phyloP scores from a whole-genome alignment of 257 asterid species.

The Scutellaria barbata region DNA sequence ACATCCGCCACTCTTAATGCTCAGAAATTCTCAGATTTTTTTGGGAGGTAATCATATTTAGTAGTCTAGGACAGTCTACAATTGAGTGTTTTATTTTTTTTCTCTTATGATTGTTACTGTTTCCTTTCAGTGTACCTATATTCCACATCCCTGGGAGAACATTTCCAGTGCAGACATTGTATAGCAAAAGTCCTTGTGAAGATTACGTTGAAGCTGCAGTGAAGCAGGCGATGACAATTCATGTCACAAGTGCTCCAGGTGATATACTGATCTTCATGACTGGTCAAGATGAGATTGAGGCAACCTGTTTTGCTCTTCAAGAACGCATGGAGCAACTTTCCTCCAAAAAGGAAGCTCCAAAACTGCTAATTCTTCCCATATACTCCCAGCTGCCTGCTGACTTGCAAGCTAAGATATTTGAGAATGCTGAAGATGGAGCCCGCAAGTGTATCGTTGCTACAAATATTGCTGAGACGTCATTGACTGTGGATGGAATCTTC shows the following conservation, averaged over 20 bases:
- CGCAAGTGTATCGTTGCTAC: slow-evolving; percentile 97
- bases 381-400: slow-evolving; percentile 99
- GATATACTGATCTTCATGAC: slow-evolving; percentile 98
- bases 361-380: slow-evolving; percentile 86
- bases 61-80: background rate
- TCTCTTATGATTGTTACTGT: slow-evolving; percentile 17
- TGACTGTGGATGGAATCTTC: slow-evolving; percentile 92
- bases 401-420: slow-evolving; percentile 90
- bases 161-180: slow-evolving; percentile 78
- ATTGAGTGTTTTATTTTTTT: background rate
- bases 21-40: slow-evolving; percentile 83
- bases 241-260: slow-evolving; percentile 92
- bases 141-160: slow-evolving; percentile 98
- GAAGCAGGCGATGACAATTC: slow-evolving; percentile 92
- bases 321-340: slow-evolving; percentile 95
- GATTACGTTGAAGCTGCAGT: slow-evolving; percentile 98
- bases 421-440: slow-evolving; percentile 93
- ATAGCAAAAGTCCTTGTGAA: slow-evolving; percentile 90
- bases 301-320: slow-evolving; percentile 84
- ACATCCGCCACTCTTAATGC: slow-evolving; percentile 97
- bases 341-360: slow-evolving; percentile 76
- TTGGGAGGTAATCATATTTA: slow-evolving; percentile 72
- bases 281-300: slow-evolving; percentile 99
- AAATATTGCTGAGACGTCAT: slow-evolving; percentile 93
- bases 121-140: slow-evolving; percentile 79